Evolutionary conservation across 2,329 filamentous ascomycete genomes (phyloP).

Genomic region (Verticillium tricorpus): DNA sequence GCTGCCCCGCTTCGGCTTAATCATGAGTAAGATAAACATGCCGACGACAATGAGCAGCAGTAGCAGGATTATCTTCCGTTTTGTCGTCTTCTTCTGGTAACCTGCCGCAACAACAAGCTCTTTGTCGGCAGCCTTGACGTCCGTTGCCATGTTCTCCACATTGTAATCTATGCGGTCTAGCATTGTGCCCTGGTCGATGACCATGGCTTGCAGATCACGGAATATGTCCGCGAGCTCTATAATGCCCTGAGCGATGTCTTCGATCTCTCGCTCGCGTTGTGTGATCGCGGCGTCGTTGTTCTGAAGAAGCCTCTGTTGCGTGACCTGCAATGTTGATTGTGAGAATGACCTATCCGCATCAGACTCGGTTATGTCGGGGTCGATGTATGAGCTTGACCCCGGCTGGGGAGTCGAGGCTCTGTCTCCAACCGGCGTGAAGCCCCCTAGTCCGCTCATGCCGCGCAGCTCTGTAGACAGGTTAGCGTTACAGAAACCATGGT

Average conservation of each 20-base stretch:
- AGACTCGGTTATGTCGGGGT: constrained; percentile 87
- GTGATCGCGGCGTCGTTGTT: constrained; percentile 81
- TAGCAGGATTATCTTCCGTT: constrained; percentile 90
- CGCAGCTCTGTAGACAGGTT: constrained; percentile 59
- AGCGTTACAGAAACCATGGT: constrained; percentile 14
- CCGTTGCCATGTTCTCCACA: constrained; percentile 88
- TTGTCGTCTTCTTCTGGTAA: constrained; percentile 84
- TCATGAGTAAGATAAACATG: constrained; percentile 75
- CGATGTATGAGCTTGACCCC: constrained; percentile 54
- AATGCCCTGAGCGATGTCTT: constrained; percentile 96
- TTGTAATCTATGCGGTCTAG: constrained; percentile 97
- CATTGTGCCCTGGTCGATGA: constrained; percentile 87
- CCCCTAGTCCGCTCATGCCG: constrained; percentile 59
- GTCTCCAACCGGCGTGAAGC: constrained; percentile 45
- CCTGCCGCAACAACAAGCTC: constrained; percentile 84
- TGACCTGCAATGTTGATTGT: constrained; percentile 80
- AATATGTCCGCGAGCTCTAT: constrained; percentile 97
- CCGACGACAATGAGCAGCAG: constrained; percentile 78
- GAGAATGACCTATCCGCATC: constrained; percentile 91
- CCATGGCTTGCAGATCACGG: constrained; percentile 92
- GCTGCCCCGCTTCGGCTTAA: constrained; percentile 67
- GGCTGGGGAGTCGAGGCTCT: constrained; percentile 46
- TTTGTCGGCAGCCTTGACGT: constrained; percentile 89
- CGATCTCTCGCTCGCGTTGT: constrained; percentile 93
- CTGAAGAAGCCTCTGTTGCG: constrained; percentile 60